Evolutionary conservation across 1,284 basidiomycete genomes (phyloP).

Genomic region (Papiliotrema nemorosa): DNA sequence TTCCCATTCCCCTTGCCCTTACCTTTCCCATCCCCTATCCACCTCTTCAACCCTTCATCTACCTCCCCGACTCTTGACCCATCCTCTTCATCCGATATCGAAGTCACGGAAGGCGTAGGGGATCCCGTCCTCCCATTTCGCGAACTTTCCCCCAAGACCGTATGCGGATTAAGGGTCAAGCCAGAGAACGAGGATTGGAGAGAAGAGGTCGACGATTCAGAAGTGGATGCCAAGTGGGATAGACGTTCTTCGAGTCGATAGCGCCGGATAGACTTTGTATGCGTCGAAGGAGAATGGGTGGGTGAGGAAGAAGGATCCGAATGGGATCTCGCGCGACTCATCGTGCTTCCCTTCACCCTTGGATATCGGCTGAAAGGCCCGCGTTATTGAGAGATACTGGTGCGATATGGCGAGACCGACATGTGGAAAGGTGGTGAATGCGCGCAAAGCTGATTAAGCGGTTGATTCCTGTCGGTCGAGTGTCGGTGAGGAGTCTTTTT

Average conservation of each 20-base stretch:
- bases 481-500: too few relatives aligned
- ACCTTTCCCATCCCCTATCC: slow-evolving; percentile 9
- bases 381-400: too few relatives aligned
- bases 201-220: slow-evolving; percentile 1
- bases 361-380: not conserved
- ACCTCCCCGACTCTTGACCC: slow-evolving; percentile 11
- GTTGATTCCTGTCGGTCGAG: too few relatives aligned
- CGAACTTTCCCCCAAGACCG: too few relatives aligned
- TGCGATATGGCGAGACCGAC: too few relatives aligned
- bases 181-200: not conserved
- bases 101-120: slow-evolving; percentile 25
- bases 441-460: too few relatives aligned
- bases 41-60: slow-evolving; percentile 11
- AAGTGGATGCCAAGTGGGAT: too few relatives aligned
- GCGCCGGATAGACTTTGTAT: too few relatives aligned
- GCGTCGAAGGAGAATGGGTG: not conserved
- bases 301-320: slow-evolving; percentile 11
- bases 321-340: slow-evolving; percentile 7
- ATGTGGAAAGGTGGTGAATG: too few relatives aligned
- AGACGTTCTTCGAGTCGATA: too few relatives aligned
- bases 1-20: slow-evolving; percentile 11
- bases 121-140: too few relatives aligned
- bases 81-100: slow-evolving; percentile 23
- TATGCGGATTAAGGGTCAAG: slow-evolving; percentile 1
- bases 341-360: not conserved